These are phyloP conservation scores for Gamsiella multidivaricata DNA, from an alignment of 192 early-diverging fungal species.

Conservation along the genomic window DNA sequence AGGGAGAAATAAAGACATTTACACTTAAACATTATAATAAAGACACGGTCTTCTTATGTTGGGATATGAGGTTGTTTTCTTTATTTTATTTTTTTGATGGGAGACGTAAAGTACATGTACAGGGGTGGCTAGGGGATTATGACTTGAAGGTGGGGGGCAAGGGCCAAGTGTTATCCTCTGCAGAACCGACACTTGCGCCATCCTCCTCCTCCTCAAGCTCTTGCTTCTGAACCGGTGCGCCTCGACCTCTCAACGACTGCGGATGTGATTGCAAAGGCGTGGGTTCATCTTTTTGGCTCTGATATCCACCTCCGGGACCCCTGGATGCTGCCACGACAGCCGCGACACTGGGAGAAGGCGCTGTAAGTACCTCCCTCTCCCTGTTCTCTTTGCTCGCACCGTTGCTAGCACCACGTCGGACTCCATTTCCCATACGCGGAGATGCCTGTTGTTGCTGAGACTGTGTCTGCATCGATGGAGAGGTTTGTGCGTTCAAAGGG, in stretches of 20 bases:
- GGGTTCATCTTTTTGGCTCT: constrained; percentile 1
- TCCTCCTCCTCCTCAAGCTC: constrained; percentile 13
- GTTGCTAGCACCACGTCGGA: constrained; percentile 2
- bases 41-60: too few relatives aligned
- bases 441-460: background rate
- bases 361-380: background rate
- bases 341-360: background rate
- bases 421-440: constrained; percentile 16
- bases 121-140: background rate
- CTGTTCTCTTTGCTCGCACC: constrained; percentile 2
- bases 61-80: background rate
- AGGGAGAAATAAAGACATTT: background rate
- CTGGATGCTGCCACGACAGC: constrained; percentile 8
- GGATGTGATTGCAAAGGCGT: constrained; percentile 1
- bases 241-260: background rate
- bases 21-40: too few relatives aligned
- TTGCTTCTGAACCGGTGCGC: background rate
- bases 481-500: background rate
- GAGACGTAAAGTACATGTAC: too few relatives aligned
- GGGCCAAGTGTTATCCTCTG: constrained; percentile 26
- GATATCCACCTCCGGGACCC: constrained; percentile 40
- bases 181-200: constrained; percentile 15
- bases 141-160: constrained; percentile 36
- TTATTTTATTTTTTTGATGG: constrained; percentile 4
- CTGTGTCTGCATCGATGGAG: too few relatives aligned